These are phyloP conservation scores for Clonostachys byssicola DNA, from an alignment of 2,329 filamentous ascomycete species.

Conservation along the genomic window DNA sequence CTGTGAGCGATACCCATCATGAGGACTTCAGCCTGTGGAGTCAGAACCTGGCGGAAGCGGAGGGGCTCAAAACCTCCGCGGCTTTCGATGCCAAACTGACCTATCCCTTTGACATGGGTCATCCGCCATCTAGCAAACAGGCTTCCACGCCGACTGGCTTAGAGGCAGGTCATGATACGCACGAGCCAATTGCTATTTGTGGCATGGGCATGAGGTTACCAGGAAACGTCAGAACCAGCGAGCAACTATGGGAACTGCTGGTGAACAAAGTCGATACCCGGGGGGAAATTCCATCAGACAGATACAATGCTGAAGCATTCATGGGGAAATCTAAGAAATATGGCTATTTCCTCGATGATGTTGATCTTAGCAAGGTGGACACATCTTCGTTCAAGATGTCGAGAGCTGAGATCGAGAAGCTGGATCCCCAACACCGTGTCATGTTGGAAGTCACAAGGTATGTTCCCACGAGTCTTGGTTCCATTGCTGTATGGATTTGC, in stretches of 20 bases:
- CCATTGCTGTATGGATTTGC: no score
- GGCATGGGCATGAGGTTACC: conserved; percentile 35
- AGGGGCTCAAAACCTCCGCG: no score
- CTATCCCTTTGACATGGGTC: no score
- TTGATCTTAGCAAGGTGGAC: conserved; percentile 27
- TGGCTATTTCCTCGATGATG: conserved; percentile 25
- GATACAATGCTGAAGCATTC: conserved; percentile 8
- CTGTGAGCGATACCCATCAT: no score
- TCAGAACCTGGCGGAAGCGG: no score
- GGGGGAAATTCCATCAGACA: conserved; percentile 5
- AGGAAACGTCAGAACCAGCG: conserved; percentile 25
- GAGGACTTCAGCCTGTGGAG: no score
- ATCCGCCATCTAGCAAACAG: no score
- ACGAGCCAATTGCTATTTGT: conserved; percentile 24
- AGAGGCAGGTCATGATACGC: no score
- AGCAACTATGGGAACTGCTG: conserved; percentile 32
- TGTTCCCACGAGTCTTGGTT: no score
- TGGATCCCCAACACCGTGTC: neutral
- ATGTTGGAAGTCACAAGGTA: conserved; percentile 7
- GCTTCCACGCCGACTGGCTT: no score
- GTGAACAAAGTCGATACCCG: conserved; percentile 5
- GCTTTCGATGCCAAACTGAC: no score
- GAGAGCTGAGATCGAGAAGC: conserved; percentile 14
- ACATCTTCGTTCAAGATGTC: conserved; percentile 26
- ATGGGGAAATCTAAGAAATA: conserved; percentile 16